Evolutionary conservation across 176 grass and related monocot species (phyloP).

Genomic region (Oryza longistaminata): DNA sequence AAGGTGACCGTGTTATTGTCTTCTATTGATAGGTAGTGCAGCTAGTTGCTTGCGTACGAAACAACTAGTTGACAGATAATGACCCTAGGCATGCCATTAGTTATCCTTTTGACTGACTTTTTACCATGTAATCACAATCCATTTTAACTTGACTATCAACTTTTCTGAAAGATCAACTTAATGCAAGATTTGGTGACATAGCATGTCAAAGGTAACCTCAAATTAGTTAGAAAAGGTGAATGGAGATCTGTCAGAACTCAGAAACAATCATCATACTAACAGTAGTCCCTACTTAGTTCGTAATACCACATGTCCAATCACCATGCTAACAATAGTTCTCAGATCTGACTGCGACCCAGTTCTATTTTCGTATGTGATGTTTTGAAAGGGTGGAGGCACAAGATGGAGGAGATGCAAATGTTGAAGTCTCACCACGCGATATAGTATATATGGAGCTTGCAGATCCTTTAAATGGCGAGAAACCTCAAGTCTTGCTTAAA

Average conservation of each 20-base stretch:
- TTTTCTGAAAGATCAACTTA: background rate
- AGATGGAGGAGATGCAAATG: conserved; percentile 87
- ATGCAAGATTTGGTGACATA: background rate
- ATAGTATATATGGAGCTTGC: conserved; percentile 70
- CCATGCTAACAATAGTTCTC: background rate
- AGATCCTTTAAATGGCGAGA: conserved; percentile 60
- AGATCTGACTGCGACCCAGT: background rate
- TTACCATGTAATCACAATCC: background rate
- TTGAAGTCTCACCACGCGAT: conserved; percentile 77
- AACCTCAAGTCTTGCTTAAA: conserved; percentile 70
- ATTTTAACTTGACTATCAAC: background rate
- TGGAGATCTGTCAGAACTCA: background rate
- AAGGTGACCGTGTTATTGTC: background rate
- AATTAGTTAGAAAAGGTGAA: conserved; percentile 16
- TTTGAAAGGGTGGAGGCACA: conserved; percentile 80
- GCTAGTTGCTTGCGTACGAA: background rate
- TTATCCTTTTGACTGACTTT: background rate
- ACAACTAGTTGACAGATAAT: background rate
- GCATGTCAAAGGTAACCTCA: background rate
- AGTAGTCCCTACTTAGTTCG: conserved; percentile 1
- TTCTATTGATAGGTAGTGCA: background rate
- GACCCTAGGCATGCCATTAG: background rate
- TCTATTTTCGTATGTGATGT: conserved; percentile 13
- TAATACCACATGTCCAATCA: background rate
- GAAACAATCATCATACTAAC: background rate